Percentiles rank a stretch among this genome's conserved stretches.
Evolutionary conservation across 208 protist species (phyloP).

Genomic region (Leishmania martiniquensis): DNA sequence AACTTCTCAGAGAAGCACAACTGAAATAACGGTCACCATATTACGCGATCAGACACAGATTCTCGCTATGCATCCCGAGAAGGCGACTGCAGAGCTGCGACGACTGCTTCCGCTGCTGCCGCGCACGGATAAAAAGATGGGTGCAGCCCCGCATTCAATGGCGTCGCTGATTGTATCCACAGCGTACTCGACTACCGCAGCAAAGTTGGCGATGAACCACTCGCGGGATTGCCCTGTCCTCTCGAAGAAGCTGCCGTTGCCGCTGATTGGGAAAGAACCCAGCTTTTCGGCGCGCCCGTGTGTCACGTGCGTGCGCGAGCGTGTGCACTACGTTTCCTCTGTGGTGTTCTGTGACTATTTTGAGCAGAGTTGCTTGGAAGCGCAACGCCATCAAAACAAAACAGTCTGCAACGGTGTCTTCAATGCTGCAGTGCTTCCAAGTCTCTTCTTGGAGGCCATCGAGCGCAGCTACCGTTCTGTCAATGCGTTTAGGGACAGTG

Average conservation of each 20-base stretch:
- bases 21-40: slow-evolving; percentile 6
- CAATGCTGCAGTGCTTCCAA: background rate
- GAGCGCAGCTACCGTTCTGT: slow-evolving; percentile 45
- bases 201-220: slow-evolving; percentile 18
- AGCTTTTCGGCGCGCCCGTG: slow-evolving; percentile 64
- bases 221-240: slow-evolving; percentile 64
- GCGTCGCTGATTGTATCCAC: slow-evolving; percentile 49
- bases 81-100: slow-evolving; percentile 26
- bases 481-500: slow-evolving; percentile 29
- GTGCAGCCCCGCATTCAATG: slow-evolving; percentile 12
- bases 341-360: slow-evolving; percentile 69
- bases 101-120: slow-evolving; percentile 33
- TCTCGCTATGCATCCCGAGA: slow-evolving; percentile 14
- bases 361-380: slow-evolving; percentile 33
- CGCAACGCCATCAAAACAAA: background rate
- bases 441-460: slow-evolving; percentile 30
- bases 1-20: background rate
- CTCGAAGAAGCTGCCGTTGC: slow-evolving; percentile 45
- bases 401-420: background rate
- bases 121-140: background rate
- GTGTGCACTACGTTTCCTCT: slow-evolving; percentile 76
- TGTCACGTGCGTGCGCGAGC: slow-evolving; percentile 46
- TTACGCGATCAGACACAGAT: slow-evolving; percentile 10
- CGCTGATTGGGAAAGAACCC: slow-evolving; percentile 37
- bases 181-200: slow-evolving; percentile 22